phyloP scores from a whole-genome alignment of 1,139 yeast genomes.

The Oligophagozyma castellii region DNA sequence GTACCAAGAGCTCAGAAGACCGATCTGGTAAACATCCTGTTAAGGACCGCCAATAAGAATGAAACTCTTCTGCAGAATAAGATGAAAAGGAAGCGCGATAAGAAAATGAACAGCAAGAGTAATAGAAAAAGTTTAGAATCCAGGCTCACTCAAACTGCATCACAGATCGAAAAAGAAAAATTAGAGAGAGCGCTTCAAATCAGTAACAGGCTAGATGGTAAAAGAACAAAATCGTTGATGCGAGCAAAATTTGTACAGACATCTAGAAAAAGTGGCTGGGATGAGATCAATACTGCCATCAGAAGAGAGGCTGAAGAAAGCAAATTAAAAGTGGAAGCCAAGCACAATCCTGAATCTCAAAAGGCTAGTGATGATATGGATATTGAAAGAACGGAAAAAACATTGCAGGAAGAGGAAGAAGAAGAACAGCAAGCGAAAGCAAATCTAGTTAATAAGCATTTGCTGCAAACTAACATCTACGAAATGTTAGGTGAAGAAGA shows the following conservation, averaged over 20 bases:
- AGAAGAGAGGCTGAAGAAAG: conserved; percentile 24
- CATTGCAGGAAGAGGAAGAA: conserved; percentile 10
- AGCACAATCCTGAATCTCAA: conserved; percentile 2
- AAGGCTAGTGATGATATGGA: conserved; percentile 4
- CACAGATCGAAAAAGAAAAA: conserved; percentile 28
- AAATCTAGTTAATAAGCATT: no score
- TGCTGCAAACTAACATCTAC: no score
- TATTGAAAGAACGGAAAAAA: conserved; percentile 3
- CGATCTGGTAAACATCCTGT: conserved; percentile 48
- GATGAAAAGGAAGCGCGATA: conserved; percentile 31
- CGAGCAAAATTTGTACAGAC: conserved; percentile 49
- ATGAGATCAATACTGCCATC: conserved; percentile 41
- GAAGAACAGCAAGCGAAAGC: conserved; percentile 21
- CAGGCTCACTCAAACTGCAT: conserved; percentile 22
- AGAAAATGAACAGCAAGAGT: conserved; percentile 22
- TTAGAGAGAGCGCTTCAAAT: conserved; percentile 38
- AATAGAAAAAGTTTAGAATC: conserved; percentile 26
- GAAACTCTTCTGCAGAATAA: conserved; percentile 48
- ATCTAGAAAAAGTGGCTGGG: conserved; percentile 64
- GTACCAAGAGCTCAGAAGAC: conserved; percentile 46
- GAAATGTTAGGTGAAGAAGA: no score
- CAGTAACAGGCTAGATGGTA: conserved; percentile 43
- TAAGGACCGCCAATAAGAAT: conserved; percentile 51
- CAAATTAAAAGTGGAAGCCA: conserved; percentile 1
- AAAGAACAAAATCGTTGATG: conserved; percentile 49